Base-by-base conservation (phyloP, 345 rosid species). In the Erysimum cheiranthoides region DNA sequence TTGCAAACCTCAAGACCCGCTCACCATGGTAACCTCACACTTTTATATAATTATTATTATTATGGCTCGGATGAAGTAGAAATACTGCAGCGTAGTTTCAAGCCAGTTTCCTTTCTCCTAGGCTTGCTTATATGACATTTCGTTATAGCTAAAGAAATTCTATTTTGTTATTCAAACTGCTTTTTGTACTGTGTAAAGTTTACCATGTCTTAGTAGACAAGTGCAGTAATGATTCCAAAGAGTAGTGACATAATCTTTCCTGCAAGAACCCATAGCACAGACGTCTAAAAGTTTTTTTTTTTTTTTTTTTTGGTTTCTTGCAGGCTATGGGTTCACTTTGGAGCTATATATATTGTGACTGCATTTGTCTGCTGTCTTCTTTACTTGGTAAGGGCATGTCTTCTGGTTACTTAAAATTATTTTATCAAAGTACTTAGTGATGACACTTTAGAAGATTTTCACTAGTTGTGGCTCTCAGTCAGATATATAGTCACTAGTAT, bases 261-360 rank as follows among this genome's bases (percentile, higher is more conserved):
- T 51, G 52, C 51, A 21, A 21, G 25, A 21, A 21, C 25, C 25
- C 25, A 21, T 21, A 21, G 25, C 25, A 21, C 25, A 21, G 25
- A 21, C 25, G 25, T 21, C 25, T 21, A 21, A 21, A 21, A 21
- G 25, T 21, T 21, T 21, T 0, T 21, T 1, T 57, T 65, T 78
- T 21, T 21, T 21, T 0, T 21, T 1, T 57, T 65, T 78, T 83
- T 79, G 60, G 66, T 58, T 75, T 45, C 66, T 75, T 70, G 66
- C 84, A 94, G 98, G 91, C 89, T 94, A 64, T 94, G 98, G 98
- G 68, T 90, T 86, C 98, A 94, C 86, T 94, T 94, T 67, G 68
- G 80, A 60, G 89, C 92, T 70, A 89, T 90, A 57, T 94, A 94
- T 82, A 68, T 82, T 66, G 84, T 92, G 68, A 86, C 98, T 64